Base-by-base conservation (phyloP, 768 basidiomycete genomes). In the Lactarius hengduanensis region DNA sequence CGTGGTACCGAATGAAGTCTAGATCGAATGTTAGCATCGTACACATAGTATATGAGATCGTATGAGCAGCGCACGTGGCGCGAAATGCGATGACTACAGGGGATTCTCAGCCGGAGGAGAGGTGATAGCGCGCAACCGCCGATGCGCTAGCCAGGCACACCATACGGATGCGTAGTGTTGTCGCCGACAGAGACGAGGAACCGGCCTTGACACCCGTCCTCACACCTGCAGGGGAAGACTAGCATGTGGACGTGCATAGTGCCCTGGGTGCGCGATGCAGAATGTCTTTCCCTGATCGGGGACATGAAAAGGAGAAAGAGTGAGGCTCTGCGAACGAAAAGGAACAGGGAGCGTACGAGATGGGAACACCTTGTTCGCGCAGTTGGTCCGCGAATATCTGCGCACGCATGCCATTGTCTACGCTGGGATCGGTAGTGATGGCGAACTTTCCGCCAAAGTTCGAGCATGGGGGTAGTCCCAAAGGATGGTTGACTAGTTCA, bases 361-460 rank as follows among this genome's bases (percentile, higher is more conserved):
- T 53, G 28, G 22, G 38, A 16, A 53, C 2, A 9, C 38, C 65
- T 28, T 18, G 45, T 32, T 38, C n/a, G 18, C 13, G 65, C 18
- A 66, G 56, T 43, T 58, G n/a, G 30, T 43, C 20, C 6, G 7
- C 50, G 50, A 62, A 62, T 40, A n/a, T 34, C 38, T 15, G n/a
- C 26, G 61, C 61, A 5, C 65, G 61, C 30, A 3, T 43, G 11
- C 18, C 0, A 20, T 66, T 66, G 57, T 62, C 11, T 40, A 66
- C 47, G 13, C 22, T 9, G 8, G 65, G 61, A 54, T 62, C 47
- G 4, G 47, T 6, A 4, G 62, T 28, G 57, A 62, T n/a, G 47
- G 65, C 62, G 22, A 66, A 66, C 47, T 41, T 62, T 61, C 65
- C 65, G 30, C 62, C 3, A 54, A 58, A 62, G 28, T 28, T 62